Evolutionary conservation across 805 yeast genomes (phyloP), one percentile per base, ranked within the genome.

Genomic region (Myxozyma sirexii): DNA sequence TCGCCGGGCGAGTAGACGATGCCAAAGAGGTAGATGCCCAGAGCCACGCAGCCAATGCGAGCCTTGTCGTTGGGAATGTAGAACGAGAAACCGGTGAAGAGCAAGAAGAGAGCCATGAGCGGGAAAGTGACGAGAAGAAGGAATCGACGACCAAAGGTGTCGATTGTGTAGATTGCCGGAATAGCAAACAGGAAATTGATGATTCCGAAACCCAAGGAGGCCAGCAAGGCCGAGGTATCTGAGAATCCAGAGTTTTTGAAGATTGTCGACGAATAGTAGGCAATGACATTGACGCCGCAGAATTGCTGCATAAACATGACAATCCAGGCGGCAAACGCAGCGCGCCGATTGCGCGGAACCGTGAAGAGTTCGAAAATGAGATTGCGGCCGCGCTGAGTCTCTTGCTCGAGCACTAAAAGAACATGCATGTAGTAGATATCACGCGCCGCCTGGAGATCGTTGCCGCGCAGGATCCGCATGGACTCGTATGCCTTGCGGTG

Each of bases 291-390:
- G 72, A 90, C 83, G 67, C 96, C 96, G 75, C 96, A 90, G 76
- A 89, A 87, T 72, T 90, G 96, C 76, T 90, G 96, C 90, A 87
- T 86, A 70, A 89, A 87, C 84, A 90, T 90, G 60, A 85, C 90
- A 64, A 89, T 80, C 82, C 87, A 86, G 2, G 96, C 84, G 56
- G 89, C 96, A 57, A 86, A 67, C 6, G 89, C 84, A 54, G 94
- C 96, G 70, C 90, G 87, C 75, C 96, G 82, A 73, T 88, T 88
- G 78, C 97, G 83, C 73, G 94, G 82, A 48, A 87, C 79, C 0
- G 86, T 80, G 71, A 89, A 78, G 77, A 88, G 61, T 44, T 73
- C 76, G 44, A 55, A 15, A 3, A 74, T 27, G n/a, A 61, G 64
- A 70, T 71, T 69, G 65, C 48, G 76, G 68, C 57, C 84, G 61